Evolutionary conservation across 2,329 filamentous ascomycete species (phyloP), one percentile per base, ranked within the genome.

Genomic region (Huntiella decipiens): DNA sequence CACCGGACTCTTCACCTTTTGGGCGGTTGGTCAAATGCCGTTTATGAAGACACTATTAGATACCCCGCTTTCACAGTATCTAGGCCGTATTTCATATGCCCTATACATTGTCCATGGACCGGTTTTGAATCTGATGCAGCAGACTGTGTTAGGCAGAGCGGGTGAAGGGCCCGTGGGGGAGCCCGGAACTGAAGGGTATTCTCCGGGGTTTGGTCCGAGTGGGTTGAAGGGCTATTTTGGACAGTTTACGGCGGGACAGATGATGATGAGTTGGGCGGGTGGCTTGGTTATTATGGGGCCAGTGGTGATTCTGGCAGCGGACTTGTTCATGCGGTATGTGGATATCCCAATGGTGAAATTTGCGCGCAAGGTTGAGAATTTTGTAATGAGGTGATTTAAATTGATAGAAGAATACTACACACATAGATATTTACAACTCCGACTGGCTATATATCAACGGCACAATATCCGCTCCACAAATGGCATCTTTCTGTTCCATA

Each of bases 41-140:
- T 57, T 54, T 3, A 67, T 70, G 61, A 67, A 70, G 53, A 57
- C 60, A 13, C 59, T 73, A 47, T 73, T 76, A 57, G 67, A 67
- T 54, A 59, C 61, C 1, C 54, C 58, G 2, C 52, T 63, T 12
- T 61, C 73, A 3, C 71, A 74, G 54, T 77, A 77, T 56, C 60
- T 77, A 4, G 74, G 74, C 49, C 67, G 67, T 54, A 68, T 77
- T 52, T 75, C 70, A 44, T 78, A 73, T 54, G 67, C 71, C 43
- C 55, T 78, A 19, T 78, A 78, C 56, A 64, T 78, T 11, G 68
- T 76, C 61, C 74, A 78, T 36, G 46, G 47, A 12, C 42, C 49
- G 2, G 45, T 52, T 19, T 45, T 52, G 35, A 46, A 46, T 32
- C 44, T 50, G 15, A 46, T 46, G 7, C 48, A 50, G 19, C 39